phyloP scores from a whole-genome alignment of 108 stramenopile species.

The Pseudonitzschia multistriata region DNA sequence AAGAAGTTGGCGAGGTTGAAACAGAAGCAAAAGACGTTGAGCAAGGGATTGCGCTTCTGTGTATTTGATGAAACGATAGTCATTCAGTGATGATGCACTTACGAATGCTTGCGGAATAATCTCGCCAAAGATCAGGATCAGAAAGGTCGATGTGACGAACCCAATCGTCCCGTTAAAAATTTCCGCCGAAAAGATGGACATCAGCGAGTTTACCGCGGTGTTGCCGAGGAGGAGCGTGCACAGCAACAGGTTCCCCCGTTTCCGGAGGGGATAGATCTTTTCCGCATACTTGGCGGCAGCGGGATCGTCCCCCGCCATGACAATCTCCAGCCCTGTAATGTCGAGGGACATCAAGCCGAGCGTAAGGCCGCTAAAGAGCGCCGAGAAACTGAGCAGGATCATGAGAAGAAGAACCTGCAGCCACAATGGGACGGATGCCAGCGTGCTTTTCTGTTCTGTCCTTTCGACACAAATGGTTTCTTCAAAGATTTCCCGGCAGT shows the following conservation, averaged over 20 bases:
- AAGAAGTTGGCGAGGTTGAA: no score
- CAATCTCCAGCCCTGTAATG: constrained; percentile 95
- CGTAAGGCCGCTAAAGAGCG: constrained; percentile 89
- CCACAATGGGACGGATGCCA: constrained; percentile 38
- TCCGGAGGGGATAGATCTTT: constrained; percentile 85
- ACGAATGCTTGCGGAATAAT: constrained; percentile 93
- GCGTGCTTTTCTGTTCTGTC: constrained; percentile 3
- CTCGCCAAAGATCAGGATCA: constrained; percentile 96
- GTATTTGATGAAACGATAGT: no score
- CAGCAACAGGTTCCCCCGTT: constrained; percentile 93
- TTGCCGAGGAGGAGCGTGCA: constrained; percentile 97
- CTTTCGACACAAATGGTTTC: constrained; percentile 12
- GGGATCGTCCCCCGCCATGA: constrained; percentile 81
- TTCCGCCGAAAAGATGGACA: constrained; percentile 93
- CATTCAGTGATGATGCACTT: constrained; percentile 5
- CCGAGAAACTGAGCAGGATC: constrained; percentile 68
- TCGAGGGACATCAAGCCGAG: constrained; percentile 96
- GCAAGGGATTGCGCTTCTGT: background rate
- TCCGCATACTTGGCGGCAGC: constrained; percentile 54
- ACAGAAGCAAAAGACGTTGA: background rate
- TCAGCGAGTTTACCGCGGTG: constrained; percentile 92
- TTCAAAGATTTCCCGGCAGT: background rate
- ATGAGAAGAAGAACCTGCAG: constrained; percentile 63
- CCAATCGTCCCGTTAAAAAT: constrained; percentile 84
- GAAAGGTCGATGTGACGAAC: constrained; percentile 84